Evolutionary conservation across 2,329 filamentous ascomycete species (phyloP).

Genomic region (Graphiopsis chlorocephala): DNA sequence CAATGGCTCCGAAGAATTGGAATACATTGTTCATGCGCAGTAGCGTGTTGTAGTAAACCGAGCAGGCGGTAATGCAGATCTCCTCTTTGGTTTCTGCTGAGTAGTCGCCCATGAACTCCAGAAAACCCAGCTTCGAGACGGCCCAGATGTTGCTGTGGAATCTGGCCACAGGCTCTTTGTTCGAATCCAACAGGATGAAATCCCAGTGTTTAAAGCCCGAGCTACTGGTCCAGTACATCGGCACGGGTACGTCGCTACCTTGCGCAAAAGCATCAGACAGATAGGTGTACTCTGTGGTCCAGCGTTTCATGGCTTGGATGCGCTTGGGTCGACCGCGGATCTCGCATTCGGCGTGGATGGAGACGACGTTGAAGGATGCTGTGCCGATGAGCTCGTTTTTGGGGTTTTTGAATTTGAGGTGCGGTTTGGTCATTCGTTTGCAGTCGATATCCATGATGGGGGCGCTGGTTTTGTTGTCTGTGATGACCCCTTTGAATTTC

Average conservation of each 20-base stretch:
- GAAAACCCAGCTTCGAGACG: slow-evolving; percentile 12
- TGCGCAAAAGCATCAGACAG: slow-evolving; percentile 10
- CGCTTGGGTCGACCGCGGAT: slow-evolving; percentile 1
- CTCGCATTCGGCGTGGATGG: slow-evolving; percentile 12
- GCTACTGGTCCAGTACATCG: slow-evolving; percentile 11
- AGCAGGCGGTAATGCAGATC: slow-evolving; percentile 12
- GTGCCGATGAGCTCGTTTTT: background rate
- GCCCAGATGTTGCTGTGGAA: slow-evolving; percentile 16
- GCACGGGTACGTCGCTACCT: background rate
- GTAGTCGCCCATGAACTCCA: slow-evolving; percentile 16
- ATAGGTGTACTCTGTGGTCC: slow-evolving; percentile 4
- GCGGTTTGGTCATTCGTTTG: slow-evolving; percentile 5
- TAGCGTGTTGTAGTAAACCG: slow-evolving; percentile 12
- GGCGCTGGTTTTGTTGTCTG: background rate
- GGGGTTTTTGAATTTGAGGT: background rate
- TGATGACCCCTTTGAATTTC: slow-evolving; percentile 1
- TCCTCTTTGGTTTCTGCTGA: slow-evolving; percentile 10
- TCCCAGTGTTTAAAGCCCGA: slow-evolving; percentile 17
- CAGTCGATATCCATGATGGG: slow-evolving; percentile 9
- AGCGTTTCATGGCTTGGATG: slow-evolving; percentile 12
- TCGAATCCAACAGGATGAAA: slow-evolving; percentile 14
- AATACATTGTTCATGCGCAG: slow-evolving; percentile 15
- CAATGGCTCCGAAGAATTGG: slow-evolving; percentile 11
- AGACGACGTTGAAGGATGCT: slow-evolving; percentile 10
- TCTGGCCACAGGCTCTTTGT: slow-evolving; percentile 14